Evolutionary conservation across 1,284 basidiomycete genomes (phyloP), one percentile per base, ranked within the genome.

Genomic region (Xerocomus nothofagi): DNA sequence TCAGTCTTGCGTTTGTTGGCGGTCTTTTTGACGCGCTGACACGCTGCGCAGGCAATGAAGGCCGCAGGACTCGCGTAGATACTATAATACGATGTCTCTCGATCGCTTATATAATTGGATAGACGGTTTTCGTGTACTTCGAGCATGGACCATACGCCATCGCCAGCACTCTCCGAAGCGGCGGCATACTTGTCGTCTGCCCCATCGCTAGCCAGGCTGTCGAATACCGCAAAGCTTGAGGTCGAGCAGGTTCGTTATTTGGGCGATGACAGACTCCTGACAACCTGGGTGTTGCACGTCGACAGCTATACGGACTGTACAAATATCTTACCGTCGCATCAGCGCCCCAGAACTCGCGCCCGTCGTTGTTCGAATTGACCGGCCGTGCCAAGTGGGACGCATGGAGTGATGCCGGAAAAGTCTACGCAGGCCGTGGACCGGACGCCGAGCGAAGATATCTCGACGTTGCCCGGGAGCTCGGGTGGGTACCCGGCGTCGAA

Each of bases 341-440:
- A 12, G 61, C 56, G n/a, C 82, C 90, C 18, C 73, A 70, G 30
- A 73, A 71, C 7, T 63, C 82, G 4, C 79, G 88, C 3, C 93
- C 93, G 1, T 89, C 87, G 6, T 75, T 95, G 26, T 91, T 94
- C 61, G 90, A 91, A 55, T 79, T 88, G 63, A 78, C 86, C 3
- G 86, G 84, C 3, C 75, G 90, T 27, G 91, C 91, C 2, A 95
- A 95, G 68, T 91, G 90, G 86, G 91, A 94, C 63, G 88, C 91
- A 1, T 95, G 92, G 91, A 74, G 66, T 27, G 62, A 71, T 6
- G 67, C 75, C n/a, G 78, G 77, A 4, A 74, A 74, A 54, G 73
- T 69, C 18, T 88, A 84, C 55, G 65, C 66, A 18, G 67, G 62
- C n/a, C 62, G 62, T 8, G 62, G 66, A 4, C 57, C 58, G 17